These are phyloP conservation scores for Trichoderma hamatum DNA, from an alignment of 2,329 filamentous ascomycete species.

Conservation along the genomic window DNA sequence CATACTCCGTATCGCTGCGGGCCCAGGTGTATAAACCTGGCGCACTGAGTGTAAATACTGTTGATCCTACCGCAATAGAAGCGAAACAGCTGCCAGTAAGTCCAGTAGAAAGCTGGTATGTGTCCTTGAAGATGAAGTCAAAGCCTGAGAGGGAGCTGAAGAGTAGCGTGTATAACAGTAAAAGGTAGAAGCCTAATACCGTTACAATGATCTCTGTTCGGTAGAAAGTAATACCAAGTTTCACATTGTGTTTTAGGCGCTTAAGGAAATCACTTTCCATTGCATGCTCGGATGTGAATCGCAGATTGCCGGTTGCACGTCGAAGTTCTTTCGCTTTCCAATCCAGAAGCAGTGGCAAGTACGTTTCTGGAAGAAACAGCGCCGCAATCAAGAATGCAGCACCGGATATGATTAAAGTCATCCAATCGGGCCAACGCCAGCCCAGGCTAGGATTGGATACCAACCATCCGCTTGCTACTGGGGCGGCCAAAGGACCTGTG, in stretches of 20 bases:
- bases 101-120: conserved; percentile 49
- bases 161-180: conserved; percentile 50
- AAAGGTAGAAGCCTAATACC: conserved; percentile 49
- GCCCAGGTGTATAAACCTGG: conserved; percentile 51
- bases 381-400: conserved; percentile 35
- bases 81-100: conserved; percentile 52
- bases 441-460: not conserved
- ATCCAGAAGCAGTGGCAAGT: conserved; percentile 48
- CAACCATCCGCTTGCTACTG: conserved; percentile 5
- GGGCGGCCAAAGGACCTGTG: not conserved
- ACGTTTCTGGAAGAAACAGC: conserved; percentile 54
- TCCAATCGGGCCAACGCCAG: conserved; percentile 6
- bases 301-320: conserved; percentile 46
- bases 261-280: not conserved
- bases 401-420: conserved; percentile 8
- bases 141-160: conserved; percentile 55
- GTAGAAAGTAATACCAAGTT: not conserved
- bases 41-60: conserved; percentile 45
- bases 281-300: conserved; percentile 38
- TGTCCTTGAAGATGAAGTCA: conserved; percentile 54
- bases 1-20: conserved; percentile 46
- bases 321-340: conserved; percentile 50
- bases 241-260: not conserved
- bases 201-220: conserved; percentile 44
- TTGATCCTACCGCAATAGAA: conserved; percentile 46